These are phyloP conservation scores for Pseudocercospora pini-densiflorae DNA, from an alignment of 2,329 filamentous ascomycete genomes.

Conservation along the genomic window DNA sequence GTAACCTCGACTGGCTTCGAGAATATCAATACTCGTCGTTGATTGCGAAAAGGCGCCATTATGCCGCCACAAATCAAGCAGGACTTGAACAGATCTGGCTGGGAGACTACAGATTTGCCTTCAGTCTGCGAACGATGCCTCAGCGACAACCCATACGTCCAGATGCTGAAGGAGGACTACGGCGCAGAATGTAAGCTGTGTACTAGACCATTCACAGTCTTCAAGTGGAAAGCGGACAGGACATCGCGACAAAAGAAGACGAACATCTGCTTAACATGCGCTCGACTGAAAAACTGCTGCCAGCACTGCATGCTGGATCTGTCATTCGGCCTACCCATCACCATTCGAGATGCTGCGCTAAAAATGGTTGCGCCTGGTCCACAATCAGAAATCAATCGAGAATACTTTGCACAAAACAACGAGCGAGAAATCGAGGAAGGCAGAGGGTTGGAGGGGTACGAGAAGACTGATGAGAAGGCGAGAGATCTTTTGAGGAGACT, in stretches of 20 bases:
- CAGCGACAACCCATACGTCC: conserved; percentile 95
- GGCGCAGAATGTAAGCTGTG: conserved; percentile 74
- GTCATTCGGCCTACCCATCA: conserved; percentile 92
- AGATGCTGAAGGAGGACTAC: conserved; percentile 98
- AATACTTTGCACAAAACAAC: conserved; percentile 98
- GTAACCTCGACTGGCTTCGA: neutral
- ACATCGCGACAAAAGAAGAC: conserved; percentile 91
- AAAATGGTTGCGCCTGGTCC: conserved; percentile 98
- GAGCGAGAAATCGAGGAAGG: conserved; percentile 95
- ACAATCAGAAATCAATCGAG: conserved; percentile 88
- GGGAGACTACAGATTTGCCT: conserved; percentile 91
- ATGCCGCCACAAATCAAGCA: conserved; percentile 96
- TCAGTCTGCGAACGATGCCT: conserved; percentile 91
- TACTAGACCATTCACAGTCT: conserved; percentile 93
- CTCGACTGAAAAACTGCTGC: conserved; percentile 97
- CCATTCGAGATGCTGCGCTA: conserved; percentile 90
- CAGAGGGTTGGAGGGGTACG: conserved; percentile 84
- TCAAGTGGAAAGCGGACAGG: conserved; percentile 91
- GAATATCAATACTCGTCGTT: neutral
- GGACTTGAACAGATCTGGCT: conserved; percentile 91
- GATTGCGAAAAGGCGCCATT: conserved; percentile 13
- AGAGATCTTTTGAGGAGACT: conserved; percentile 82
- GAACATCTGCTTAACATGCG: conserved; percentile 95
- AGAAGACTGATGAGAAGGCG: conserved; percentile 97
- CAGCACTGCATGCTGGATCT: conserved; percentile 99